Conservation (phyloP, 2,329 filamentous ascomycete species). For the Talaromyces sp. region DNA sequence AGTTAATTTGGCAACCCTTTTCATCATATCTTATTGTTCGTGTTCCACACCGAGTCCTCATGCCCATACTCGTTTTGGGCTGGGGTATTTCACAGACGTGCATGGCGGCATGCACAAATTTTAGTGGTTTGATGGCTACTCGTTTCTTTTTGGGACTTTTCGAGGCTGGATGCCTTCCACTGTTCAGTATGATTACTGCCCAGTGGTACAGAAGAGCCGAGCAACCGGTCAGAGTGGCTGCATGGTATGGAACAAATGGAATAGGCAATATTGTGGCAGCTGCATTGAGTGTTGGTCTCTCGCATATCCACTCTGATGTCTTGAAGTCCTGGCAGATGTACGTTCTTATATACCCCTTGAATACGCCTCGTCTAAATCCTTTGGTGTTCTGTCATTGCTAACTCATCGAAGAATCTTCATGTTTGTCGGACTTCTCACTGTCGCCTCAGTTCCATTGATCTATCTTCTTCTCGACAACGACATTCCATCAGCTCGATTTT, state of each 20-base stretch:
- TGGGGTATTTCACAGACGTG: constrained; percentile 47
- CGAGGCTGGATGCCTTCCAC: constrained; percentile 46
- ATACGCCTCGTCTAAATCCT: not conserved
- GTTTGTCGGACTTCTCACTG: constrained; percentile 57
- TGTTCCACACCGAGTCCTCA: constrained; percentile 55
- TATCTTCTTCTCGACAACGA: constrained; percentile 54
- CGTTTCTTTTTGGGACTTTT: constrained; percentile 51
- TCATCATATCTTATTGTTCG: constrained; percentile 57
- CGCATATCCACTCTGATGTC: constrained; percentile 45
- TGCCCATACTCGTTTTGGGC: constrained; percentile 47
- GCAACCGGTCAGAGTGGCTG: constrained; percentile 42
- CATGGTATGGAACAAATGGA: constrained; percentile 52
- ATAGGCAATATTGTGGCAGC: constrained; percentile 54
- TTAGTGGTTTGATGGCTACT: constrained; percentile 42
- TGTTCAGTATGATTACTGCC: constrained; percentile 42
- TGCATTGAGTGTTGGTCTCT: constrained; percentile 54
- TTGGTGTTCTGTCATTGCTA: not conserved
- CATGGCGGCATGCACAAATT: constrained; percentile 46
- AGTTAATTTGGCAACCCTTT: constrained; percentile 58
- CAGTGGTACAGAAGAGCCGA: constrained; percentile 49
- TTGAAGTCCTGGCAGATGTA: constrained; percentile 25
- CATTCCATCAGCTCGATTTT: constrained; percentile 47
- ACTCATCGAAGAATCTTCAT: constrained; percentile 48
- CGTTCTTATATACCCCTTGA: not conserved
- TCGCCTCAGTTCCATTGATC: constrained; percentile 53